Percentiles rank a stretch among this genome's conserved stretches.
These are phyloP conservation scores for Trypanosoma boissoni DNA, from an alignment of 208 protist species.

Conservation along the genomic window DNA sequence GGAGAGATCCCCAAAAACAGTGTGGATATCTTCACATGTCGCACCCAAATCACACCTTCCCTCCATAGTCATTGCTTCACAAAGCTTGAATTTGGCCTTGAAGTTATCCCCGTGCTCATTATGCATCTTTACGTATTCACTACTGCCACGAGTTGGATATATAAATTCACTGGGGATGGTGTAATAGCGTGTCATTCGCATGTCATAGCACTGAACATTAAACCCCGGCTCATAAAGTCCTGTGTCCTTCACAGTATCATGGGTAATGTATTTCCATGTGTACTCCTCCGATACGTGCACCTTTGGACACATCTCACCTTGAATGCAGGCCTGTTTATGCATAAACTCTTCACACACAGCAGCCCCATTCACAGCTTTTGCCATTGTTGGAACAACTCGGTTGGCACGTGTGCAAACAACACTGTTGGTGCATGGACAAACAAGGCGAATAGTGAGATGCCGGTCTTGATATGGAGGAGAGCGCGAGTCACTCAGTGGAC, in stretches of 20 bases:
- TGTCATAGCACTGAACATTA: slow-evolving; percentile 68
- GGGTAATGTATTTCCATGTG: slow-evolving; percentile 61
- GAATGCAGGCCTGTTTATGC: slow-evolving; percentile 40
- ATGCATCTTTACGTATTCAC: slow-evolving; percentile 70
- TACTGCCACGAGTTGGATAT: slow-evolving; percentile 51
- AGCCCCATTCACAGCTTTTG: slow-evolving; percentile 22
- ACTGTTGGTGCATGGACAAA: slow-evolving; percentile 16
- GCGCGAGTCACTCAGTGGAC: slow-evolving; percentile 2
- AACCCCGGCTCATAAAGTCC: slow-evolving; percentile 61
- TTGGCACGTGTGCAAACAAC: slow-evolving; percentile 14
- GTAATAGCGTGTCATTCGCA: slow-evolving; percentile 66
- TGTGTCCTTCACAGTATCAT: slow-evolving; percentile 28
- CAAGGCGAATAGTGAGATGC: slow-evolving; percentile 14
- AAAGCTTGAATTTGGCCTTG: slow-evolving; percentile 77
- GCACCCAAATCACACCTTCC: slow-evolving; percentile 43
- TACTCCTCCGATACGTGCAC: slow-evolving; percentile 76
- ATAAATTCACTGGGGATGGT: slow-evolving; percentile 66
- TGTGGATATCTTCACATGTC: slow-evolving; percentile 61
- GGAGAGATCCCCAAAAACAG: slow-evolving; percentile 39
- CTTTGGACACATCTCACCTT: slow-evolving; percentile 66
- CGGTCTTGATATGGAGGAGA: slow-evolving; percentile 14
- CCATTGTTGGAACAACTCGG: slow-evolving; percentile 13
- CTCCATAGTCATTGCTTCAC: slow-evolving; percentile 29
- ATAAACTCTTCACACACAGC: slow-evolving; percentile 70
- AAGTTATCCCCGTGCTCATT: slow-evolving; percentile 87